A percentile compares a stretch with the other conserved stretches of the same genome.
Evolutionary conservation across 2,329 filamentous ascomycete genomes (phyloP).

Genomic region (Venturiaceae sp.): DNA sequence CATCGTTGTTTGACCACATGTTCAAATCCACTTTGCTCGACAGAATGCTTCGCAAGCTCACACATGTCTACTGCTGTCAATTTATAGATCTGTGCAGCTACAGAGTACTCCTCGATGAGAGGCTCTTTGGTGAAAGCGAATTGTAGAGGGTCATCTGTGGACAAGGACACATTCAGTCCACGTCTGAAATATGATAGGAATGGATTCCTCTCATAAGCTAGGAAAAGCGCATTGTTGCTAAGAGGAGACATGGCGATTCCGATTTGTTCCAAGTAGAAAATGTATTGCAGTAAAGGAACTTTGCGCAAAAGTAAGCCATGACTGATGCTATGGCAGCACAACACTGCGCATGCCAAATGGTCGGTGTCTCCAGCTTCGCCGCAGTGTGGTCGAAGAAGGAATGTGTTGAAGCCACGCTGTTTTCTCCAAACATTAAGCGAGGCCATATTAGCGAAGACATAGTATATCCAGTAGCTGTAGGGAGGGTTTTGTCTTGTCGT

Average conservation of each 20-base stretch:
- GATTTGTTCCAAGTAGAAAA: slow-evolving; percentile 97
- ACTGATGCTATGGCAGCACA: slow-evolving; percentile 95
- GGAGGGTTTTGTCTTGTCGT: slow-evolving; percentile 89
- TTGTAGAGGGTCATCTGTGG: slow-evolving; percentile 92
- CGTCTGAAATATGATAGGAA: slow-evolving; percentile 94
- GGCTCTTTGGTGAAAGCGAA: slow-evolving; percentile 99
- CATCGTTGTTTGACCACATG: slow-evolving; percentile 80
- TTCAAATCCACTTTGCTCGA: slow-evolving; percentile 91
- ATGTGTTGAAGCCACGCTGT: slow-evolving; percentile 89
- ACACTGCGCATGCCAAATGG: slow-evolving; percentile 80
- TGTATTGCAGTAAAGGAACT: slow-evolving; percentile 87
- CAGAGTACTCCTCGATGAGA: slow-evolving; percentile 94
- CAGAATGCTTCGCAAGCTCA: slow-evolving; percentile 91
- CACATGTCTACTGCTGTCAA: slow-evolving; percentile 97
- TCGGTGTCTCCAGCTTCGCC: slow-evolving; percentile 96
- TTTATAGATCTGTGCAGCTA: slow-evolving; percentile 98
- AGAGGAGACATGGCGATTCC: slow-evolving; percentile 99
- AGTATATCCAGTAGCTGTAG: slow-evolving; percentile 99
- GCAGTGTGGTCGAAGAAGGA: slow-evolving; percentile 85
- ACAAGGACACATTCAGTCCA: slow-evolving; percentile 89
- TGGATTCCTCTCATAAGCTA: slow-evolving; percentile 94
- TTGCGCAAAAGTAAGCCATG: slow-evolving; percentile 89
- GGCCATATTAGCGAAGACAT: slow-evolving; percentile 86
- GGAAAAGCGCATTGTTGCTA: slow-evolving; percentile 93
- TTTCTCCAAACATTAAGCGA: slow-evolving; percentile 90